Evolutionary conservation across 768 basidiomycete species (phyloP).

Genomic region (Phlebiopsis gigantea): DNA sequence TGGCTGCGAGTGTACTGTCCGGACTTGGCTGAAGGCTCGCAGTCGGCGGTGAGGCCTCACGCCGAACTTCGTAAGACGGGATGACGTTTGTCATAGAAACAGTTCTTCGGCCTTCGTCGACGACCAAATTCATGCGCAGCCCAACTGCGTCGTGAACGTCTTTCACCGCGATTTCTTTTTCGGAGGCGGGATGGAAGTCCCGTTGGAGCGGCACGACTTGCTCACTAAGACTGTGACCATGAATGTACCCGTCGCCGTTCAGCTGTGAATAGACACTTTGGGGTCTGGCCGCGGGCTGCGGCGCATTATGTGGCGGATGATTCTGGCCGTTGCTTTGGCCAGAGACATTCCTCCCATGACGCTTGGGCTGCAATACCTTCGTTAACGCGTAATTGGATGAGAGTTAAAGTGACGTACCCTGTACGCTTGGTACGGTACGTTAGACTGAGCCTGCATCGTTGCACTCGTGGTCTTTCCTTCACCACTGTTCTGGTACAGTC

Average conservation of each 20-base stretch:
- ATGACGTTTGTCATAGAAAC: conserved; percentile 21
- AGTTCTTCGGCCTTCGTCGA: conserved; percentile 12
- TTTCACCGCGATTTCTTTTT: conserved; percentile 4
- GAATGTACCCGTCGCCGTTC: conserved; percentile 18
- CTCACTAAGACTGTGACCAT: conserved; percentile 14
- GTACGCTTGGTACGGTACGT: conserved; percentile 49
- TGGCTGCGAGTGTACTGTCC: neutral
- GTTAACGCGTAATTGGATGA: neutral
- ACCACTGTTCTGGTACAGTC: too few species aligned
- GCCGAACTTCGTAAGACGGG: neutral
- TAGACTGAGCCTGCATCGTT: conserved; percentile 16
- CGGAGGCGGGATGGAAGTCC: conserved; percentile 9
- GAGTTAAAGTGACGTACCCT: conserved; percentile 26
- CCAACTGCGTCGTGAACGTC: conserved; percentile 5
- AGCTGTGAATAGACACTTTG: conserved; percentile 17
- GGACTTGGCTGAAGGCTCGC: neutral
- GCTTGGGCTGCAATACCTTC: conserved; percentile 34
- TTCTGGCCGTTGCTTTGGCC: conserved; percentile 19
- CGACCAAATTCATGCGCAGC: neutral
- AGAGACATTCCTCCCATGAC: conserved; percentile 39
- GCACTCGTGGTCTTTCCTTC: too few species aligned
- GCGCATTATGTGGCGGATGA: conserved; percentile 12
- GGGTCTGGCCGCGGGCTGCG: conserved; percentile 20
- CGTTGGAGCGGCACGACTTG: conserved; percentile 10
- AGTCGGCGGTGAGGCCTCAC: neutral